Evolutionary conservation across 805 yeast species (phyloP).

Genomic region (Candida maris): DNA sequence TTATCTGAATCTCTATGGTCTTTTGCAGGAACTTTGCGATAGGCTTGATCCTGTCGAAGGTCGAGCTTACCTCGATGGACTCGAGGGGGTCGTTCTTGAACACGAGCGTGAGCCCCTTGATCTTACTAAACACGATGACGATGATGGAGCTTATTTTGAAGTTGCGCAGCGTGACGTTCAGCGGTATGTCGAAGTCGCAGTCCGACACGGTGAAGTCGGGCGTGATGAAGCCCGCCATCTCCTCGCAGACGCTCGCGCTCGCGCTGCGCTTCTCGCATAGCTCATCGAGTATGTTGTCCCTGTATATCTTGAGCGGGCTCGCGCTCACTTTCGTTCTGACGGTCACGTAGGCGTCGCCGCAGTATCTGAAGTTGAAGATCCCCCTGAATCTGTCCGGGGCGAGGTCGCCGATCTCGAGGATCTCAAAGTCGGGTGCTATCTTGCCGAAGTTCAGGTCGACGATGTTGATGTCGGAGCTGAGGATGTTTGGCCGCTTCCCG

Average conservation of each 20-base stretch:
- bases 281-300: slow-evolving; percentile 28
- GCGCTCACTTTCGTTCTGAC: slow-evolving; percentile 81
- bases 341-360: slow-evolving; percentile 73
- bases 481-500: slow-evolving; percentile 65
- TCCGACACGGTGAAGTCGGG: slow-evolving; percentile 66
- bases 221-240: slow-evolving; percentile 46
- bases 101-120: slow-evolving; percentile 81
- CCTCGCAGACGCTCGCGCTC: slow-evolving; percentile 26
- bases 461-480: slow-evolving; percentile 66
- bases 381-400: slow-evolving; percentile 76
- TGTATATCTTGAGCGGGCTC: slow-evolving; percentile 70
- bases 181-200: slow-evolving; percentile 71
- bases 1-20: slow-evolving; percentile 76
- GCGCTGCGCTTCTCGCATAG: slow-evolving; percentile 30
- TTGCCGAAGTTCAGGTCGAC: slow-evolving; percentile 71
- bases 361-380: slow-evolving; percentile 71
- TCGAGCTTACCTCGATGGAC: slow-evolving; percentile 73
- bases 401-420: slow-evolving; percentile 77
- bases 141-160: slow-evolving; percentile 77
- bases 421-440: slow-evolving; percentile 70
- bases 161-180: slow-evolving; percentile 69
- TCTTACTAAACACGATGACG: slow-evolving; percentile 74
- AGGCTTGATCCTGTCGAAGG: slow-evolving; percentile 83
- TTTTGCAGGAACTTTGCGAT: slow-evolving; percentile 78
- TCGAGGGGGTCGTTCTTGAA: slow-evolving; percentile 88